Conservation (phyloP, 1,139 yeast species). For the Magnusiomyces paraingens region DNA sequence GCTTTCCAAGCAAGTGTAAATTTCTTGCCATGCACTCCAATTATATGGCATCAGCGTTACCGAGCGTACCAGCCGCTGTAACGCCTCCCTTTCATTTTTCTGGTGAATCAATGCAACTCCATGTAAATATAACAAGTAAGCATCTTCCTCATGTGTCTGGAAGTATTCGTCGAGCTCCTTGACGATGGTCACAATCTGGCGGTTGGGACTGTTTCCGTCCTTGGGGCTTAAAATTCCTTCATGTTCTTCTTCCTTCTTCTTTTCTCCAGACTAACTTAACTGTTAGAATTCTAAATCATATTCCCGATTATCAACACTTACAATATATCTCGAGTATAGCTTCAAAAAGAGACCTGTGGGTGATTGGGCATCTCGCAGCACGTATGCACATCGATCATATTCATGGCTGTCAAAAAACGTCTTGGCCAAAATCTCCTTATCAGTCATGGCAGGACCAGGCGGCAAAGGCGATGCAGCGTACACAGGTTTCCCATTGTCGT, state of each 20-base stretch:
- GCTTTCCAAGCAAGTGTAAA: constrained; percentile 56
- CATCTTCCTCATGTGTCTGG: constrained; percentile 34
- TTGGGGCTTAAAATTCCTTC: constrained; percentile 55
- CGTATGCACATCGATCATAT: constrained; percentile 68
- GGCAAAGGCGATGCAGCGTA: too few relatives aligned
- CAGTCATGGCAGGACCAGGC: constrained; percentile 3
- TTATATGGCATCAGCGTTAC: constrained; percentile 66
- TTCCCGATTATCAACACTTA: constrained; percentile 6
- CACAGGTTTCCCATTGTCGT: too few relatives aligned
- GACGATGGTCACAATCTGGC: constrained; percentile 31
- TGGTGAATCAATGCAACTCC: constrained; percentile 58
- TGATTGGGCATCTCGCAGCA: constrained; percentile 42
- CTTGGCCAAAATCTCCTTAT: constrained; percentile 49
- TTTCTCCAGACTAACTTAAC: constrained; percentile 49
- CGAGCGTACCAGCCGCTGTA: constrained; percentile 52
- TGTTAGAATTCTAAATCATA: not conserved
- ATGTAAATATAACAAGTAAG: constrained; percentile 58
- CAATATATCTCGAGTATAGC: constrained; percentile 59
- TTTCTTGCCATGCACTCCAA: constrained; percentile 93
- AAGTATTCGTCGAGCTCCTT: constrained; percentile 27
- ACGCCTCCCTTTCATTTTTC: constrained; percentile 55
- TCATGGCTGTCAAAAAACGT: constrained; percentile 79
- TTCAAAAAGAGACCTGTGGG: constrained; percentile 57
- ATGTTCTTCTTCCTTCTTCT: constrained; percentile 61
- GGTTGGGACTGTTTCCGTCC: constrained; percentile 34